Evolutionary conservation across 2,329 filamentous ascomycete species (phyloP), one percentile per base, ranked within the genome.

Genomic region (Nannizziopsis arthrosporioides): DNA sequence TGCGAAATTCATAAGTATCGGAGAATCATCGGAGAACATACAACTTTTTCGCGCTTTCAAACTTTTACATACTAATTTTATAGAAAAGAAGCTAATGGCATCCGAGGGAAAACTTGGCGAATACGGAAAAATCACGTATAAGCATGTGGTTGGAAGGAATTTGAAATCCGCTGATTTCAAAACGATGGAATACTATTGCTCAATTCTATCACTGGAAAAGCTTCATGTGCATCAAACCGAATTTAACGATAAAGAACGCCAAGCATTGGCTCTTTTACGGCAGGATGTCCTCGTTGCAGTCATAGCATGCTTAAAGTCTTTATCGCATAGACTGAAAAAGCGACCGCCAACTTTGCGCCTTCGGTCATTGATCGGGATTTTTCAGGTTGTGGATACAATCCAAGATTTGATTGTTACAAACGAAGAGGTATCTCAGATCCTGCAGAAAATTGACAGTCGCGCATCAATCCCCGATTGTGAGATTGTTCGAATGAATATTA

Each of bases 381-480:
- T 68, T 18, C 63, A 64, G 56, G 59, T 62, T 10, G 52, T 68
- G 36, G 66, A 68, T 47, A 61, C 66, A 34, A 66, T 69, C 49
- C 63, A 65, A 50, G 65, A 68, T 44, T 51, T 68, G 14, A 57
- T 59, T 5, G 55, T 54, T 15, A 58, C 60, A 32, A 61, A 63
- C 48, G 55, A 56, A 12, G 63, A 67, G 22, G 61, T 63, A 9
- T 61, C 61, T 11, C 64, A 64, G 35, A 61, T 60, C 47, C 39
- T 68, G 30, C 56, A 55, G 35, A 65, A 66, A 53, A 61, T 67
- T 32, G 63, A 53, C 27, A 46, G 65, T 45, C 58, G 54, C 46
- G 59, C 64, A 43, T 61, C 58, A 49, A 61, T 60, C n/a, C 48
- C 59, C 12, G 62, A 65, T 36, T 61, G 58, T 12, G 58, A 53